A percentile compares a stretch with the other conserved stretches of the same genome.
Evolutionary conservation across 805 yeast species (phyloP).

Genomic region (Wickerhamiella spandovensis): DNA sequence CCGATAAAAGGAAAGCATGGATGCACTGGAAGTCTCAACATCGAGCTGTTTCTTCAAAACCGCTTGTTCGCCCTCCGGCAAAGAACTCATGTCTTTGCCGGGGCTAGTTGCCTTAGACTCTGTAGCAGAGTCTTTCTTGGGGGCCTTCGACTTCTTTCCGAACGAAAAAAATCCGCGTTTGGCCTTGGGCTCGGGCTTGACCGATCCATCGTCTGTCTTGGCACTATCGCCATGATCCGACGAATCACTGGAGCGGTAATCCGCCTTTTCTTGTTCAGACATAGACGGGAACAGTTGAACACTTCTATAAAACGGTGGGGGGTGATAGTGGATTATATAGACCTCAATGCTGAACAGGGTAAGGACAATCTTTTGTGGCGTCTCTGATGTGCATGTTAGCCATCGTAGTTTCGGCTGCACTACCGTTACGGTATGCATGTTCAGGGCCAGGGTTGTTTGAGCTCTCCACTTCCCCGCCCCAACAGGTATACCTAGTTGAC

Average conservation of each 20-base stretch:
- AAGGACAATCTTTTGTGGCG: neutral
- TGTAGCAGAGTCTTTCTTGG: neutral
- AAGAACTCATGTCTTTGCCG: neutral
- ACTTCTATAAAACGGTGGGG: neutral
- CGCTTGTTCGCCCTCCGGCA: slow-evolving; percentile 21
- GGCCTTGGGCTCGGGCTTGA: neutral
- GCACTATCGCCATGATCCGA: neutral
- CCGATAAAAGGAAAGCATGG: slow-evolving; percentile 23
- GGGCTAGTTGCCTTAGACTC: neutral
- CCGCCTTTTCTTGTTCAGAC: neutral
- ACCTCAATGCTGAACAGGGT: neutral
- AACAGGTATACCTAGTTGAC: too few species aligned
- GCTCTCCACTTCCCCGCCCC: neutral
- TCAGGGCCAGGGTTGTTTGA: neutral
- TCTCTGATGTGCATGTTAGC: neutral
- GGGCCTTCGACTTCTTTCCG: neutral
- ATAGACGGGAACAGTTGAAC: neutral
- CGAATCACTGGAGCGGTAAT: neutral
- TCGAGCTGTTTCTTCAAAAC: slow-evolving; percentile 24
- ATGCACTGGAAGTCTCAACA: slow-evolving; percentile 13
- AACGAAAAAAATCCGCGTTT: neutral
- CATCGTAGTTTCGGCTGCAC: neutral
- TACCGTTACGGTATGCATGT: neutral
- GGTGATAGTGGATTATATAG: neutral
- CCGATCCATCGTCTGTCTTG: neutral